These are phyloP conservation scores for Pythium vanterpoolii DNA, from an alignment of 352 stramenopile species.

Conservation along the genomic window DNA sequence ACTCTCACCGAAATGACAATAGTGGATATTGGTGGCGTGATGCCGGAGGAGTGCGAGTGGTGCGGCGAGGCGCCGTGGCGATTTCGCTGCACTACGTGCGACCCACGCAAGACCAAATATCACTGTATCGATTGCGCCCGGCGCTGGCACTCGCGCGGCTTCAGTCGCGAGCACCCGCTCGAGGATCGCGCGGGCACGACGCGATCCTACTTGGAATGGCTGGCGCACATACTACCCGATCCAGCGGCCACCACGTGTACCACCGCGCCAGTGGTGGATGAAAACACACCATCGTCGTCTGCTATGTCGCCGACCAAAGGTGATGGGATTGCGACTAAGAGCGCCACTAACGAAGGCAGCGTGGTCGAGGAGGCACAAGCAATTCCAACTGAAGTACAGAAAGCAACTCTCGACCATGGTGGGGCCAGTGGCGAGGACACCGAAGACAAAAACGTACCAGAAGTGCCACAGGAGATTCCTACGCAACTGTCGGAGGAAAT, in stretches of 20 bases:
- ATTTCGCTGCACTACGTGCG: slow-evolving; percentile 32
- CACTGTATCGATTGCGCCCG: slow-evolving; percentile 29
- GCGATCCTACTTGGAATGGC: slow-evolving; percentile 22
- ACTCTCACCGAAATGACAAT: slow-evolving; percentile 1
- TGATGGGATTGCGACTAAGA: not conserved
- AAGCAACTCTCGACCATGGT: slow-evolving; percentile 10
- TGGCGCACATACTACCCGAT: slow-evolving; percentile 2
- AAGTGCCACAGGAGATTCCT: slow-evolving; percentile 21
- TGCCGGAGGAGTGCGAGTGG: slow-evolving; percentile 27
- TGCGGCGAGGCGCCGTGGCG: slow-evolving; percentile 34
- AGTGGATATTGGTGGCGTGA: not conserved
- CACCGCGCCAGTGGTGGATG: not conserved
- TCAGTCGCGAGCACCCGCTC: slow-evolving; percentile 29
- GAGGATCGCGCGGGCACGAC: slow-evolving; percentile 21
- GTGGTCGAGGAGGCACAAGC: slow-evolving; percentile 8
- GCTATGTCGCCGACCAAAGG: not conserved
- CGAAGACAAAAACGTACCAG: not conserved
- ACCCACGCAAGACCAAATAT: slow-evolving; percentile 27
- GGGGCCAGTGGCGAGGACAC: not conserved
- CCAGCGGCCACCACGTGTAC: not conserved
- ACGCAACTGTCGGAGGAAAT: slow-evolving; percentile 15
- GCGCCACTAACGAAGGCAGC: not conserved
- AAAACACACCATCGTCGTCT: not conserved
- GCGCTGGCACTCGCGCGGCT: slow-evolving; percentile 40
- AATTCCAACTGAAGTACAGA: not conserved